These are phyloP conservation scores for Beauveria brongniartii DNA, from an alignment of 2,329 filamentous ascomycete species.

Conservation along the genomic window DNA sequence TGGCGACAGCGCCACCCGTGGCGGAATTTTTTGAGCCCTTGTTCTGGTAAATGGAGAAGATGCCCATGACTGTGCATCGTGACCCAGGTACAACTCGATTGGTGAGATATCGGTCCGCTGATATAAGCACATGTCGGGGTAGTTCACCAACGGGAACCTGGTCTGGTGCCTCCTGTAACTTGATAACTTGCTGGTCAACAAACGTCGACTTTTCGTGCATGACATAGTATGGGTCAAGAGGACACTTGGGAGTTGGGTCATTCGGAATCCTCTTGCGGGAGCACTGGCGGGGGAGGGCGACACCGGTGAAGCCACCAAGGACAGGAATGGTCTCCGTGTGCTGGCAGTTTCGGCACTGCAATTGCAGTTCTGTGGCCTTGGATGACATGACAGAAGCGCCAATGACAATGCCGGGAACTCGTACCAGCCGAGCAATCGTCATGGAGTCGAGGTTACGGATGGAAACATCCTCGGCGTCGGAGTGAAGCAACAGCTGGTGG, in stretches of 20 bases:
- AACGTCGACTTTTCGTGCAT: conserved; percentile 90
- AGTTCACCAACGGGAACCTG: conserved; percentile 96
- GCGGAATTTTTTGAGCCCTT: conserved; percentile 74
- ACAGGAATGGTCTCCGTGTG: conserved; percentile 64
- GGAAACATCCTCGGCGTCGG: conserved; percentile 79
- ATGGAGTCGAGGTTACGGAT: conserved; percentile 91
- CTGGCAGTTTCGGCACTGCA: conserved; percentile 83
- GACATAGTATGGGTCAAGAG: conserved; percentile 91
- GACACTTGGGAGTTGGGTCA: conserved; percentile 67
- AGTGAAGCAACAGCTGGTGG: conserved; percentile 92
- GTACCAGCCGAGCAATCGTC: conserved; percentile 88
- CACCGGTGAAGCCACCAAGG: conserved; percentile 76
- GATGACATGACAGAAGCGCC: conserved; percentile 94
- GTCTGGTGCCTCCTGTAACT: conserved; percentile 94
- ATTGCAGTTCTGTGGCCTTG: conserved; percentile 78
- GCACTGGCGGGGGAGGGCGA: conserved; percentile 77
- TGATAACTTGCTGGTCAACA: conserved; percentile 96
- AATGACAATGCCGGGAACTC: conserved; percentile 95
- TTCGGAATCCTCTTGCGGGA: conserved; percentile 53
- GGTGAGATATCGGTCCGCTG: conserved; percentile 90
- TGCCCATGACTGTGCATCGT: conserved; percentile 88
- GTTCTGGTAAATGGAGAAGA: conserved; percentile 95
- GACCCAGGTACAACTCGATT: conserved; percentile 94
- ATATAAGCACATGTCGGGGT: conserved; percentile 88
- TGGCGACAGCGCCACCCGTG: conserved; percentile 76